phyloP scores from a whole-genome alignment of 495 filamentous ascomycete genomes.

The Penicillium cinerascens region DNA sequence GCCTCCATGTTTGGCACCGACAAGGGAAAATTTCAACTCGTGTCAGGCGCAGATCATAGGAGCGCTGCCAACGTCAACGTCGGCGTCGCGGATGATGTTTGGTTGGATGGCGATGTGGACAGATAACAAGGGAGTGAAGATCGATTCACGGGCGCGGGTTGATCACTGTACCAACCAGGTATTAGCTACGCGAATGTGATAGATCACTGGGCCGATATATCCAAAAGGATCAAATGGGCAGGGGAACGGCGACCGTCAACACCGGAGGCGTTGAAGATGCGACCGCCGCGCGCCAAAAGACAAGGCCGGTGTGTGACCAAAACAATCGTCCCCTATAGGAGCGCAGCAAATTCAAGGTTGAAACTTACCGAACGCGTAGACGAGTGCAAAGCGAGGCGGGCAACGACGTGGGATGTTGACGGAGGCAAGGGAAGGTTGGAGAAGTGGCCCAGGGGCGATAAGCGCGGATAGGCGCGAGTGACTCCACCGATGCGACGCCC shows the following conservation, averaged over 20 bases:
- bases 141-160: background rate
- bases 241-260: background rate
- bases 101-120: background rate
- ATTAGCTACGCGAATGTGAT: background rate
- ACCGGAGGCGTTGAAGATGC: background rate
- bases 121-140: background rate
- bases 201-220: background rate
- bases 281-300: background rate
- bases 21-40: conserved; percentile 5
- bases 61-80: conserved; percentile 1
- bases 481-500: conserved; percentile 17
- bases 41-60: conserved; percentile 19
- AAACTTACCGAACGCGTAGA: conserved; percentile 5
- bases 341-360: background rate
- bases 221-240: background rate
- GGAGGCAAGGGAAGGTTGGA: conserved; percentile 19
- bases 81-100: conserved; percentile 8
- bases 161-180: background rate
- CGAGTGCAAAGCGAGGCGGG: conserved; percentile 1
- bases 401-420: conserved; percentile 26
- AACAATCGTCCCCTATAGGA: background rate
- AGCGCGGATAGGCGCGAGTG: conserved; percentile 31
- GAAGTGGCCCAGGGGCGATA: conserved; percentile 30
- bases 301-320: background rate
- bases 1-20: conserved; percentile 35